Percentiles rank a stretch among this genome's conserved stretches.
Conservation (phyloP, 345 rosid genomes). For the Anastatica hierochuntica region DNA sequence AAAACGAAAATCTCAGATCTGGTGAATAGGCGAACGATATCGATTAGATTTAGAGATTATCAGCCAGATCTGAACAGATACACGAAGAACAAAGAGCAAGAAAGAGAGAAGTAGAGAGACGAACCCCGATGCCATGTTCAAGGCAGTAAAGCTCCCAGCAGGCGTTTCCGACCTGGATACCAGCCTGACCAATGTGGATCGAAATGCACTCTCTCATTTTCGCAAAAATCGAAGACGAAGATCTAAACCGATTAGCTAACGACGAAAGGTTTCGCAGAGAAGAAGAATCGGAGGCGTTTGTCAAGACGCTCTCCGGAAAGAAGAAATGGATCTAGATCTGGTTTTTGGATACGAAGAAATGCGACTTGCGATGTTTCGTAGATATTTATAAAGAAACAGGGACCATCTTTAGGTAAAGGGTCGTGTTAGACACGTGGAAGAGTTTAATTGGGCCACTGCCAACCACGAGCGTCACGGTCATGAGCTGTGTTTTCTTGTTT, state of each 20-base stretch:
- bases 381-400: neutral
- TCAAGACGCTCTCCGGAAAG: neutral
- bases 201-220: slow-evolving; percentile 45
- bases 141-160: slow-evolving; percentile 37
- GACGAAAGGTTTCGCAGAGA: neutral
- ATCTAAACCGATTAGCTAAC: neutral
- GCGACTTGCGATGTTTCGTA: neutral
- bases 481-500: too few species aligned
- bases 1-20: neutral
- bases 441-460: too few species aligned
- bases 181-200: slow-evolving; percentile 48
- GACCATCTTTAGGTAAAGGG: too few species aligned
- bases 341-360: neutral
- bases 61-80: neutral
- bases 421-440: too few species aligned
- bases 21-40: neutral
- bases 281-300: slow-evolving; percentile 5
- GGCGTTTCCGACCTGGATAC: slow-evolving; percentile 45
- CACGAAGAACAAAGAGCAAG: neutral
- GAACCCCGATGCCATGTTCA: slow-evolving; percentile 37
- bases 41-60: neutral
- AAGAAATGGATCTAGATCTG: slow-evolving; percentile 8
- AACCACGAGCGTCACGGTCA: too few species aligned
- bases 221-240: neutral
- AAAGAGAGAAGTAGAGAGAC: too few species aligned